Base-by-base conservation (phyloP, 1,284 basidiomycete genomes). In the Sporisorium sorghi region DNA sequence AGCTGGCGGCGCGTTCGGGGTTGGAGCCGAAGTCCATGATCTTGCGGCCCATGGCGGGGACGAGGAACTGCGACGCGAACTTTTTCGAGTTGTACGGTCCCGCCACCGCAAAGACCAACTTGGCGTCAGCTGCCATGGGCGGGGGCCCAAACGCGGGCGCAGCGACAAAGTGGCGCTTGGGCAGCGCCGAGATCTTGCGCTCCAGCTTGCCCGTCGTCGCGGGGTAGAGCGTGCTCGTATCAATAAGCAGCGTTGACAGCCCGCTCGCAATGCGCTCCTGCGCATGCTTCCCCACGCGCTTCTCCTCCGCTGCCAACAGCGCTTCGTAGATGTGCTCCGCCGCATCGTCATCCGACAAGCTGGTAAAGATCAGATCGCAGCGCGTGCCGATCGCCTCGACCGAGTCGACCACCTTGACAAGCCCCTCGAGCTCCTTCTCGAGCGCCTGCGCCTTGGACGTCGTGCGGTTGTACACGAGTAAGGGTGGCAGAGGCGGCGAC, bases 51-150 rank as follows among this genome's bases (percentile, higher is more conserved):
- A 94, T 88, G 5, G 91, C 89, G 23, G 93, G 93, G 8, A 93
- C 76, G 33, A 76, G 86, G 40, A 91, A 87, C 80, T 92, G 89
- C 1, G 90, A 90, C 2, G 91, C 88, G 79, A 91, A 89, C 83
- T 93, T 92, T 87, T 94, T 94, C 48, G 90, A 90, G 62, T 89
- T 89, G 83, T 93, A 91, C 82, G 93, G 91, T 9, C 93, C 94
- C 3, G 90, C 90, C 87, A 94, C 90, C 51, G 91, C 88, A 57
- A 93, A 87, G 44, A 95, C 83, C 17, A 96, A 88, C 60, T 90
- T 87, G 1, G 89, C 90, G 14, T 87, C 87, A 30, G 90, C 89
- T 0, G 93, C 93, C 76, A 81, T 76, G 21, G 88, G 79, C 23
- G 79, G 79, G 7, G 78, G 79, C 11, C 79, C 93, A 71, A 95